A percentile compares a stretch with the other conserved stretches of the same genome.
Evolutionary conservation across 1,284 basidiomycete species (phyloP).

Genomic region (Malassezia slooffiae): DNA sequence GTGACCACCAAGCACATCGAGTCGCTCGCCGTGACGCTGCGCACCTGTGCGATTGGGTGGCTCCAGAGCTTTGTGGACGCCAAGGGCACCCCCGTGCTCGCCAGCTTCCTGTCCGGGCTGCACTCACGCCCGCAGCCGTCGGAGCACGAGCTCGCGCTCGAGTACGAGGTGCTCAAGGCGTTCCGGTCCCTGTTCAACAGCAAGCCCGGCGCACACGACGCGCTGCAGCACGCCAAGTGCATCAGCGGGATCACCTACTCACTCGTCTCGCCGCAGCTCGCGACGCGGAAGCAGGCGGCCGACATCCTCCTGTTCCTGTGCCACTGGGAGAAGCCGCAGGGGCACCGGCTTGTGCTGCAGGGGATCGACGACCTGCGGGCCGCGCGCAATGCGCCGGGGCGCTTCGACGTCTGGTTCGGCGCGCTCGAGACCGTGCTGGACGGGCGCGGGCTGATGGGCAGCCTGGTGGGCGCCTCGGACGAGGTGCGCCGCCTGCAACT

Average conservation of each 20-base stretch:
- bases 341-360: constrained; percentile 50
- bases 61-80: constrained; percentile 51
- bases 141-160: constrained; percentile 60
- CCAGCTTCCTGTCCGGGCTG: constrained; percentile 56
- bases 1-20: constrained; percentile 70
- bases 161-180: constrained; percentile 82
- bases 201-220: constrained; percentile 64
- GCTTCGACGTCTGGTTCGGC: constrained; percentile 83
- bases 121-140: constrained; percentile 34
- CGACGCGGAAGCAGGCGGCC: constrained; percentile 66
- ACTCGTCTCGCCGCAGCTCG: constrained; percentile 69
- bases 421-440: constrained; percentile 66
- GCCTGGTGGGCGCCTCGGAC: constrained; percentile 81
- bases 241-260: constrained; percentile 73
- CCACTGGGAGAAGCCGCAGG: constrained; percentile 50
- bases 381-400: constrained; percentile 36
- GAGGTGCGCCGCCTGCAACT: constrained; percentile 57
- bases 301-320: constrained; percentile 59
- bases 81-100: constrained; percentile 63
- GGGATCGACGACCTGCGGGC: constrained; percentile 48
- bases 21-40: constrained; percentile 65
- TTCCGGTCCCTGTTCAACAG: constrained; percentile 73
- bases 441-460: constrained; percentile 88
- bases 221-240: constrained; percentile 64
- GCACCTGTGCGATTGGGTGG: constrained; percentile 49